Percentiles rank a stretch among this genome's conserved stretches.
Conservation (phyloP, 805 yeast species). For the Yarrowia sp. region DNA sequence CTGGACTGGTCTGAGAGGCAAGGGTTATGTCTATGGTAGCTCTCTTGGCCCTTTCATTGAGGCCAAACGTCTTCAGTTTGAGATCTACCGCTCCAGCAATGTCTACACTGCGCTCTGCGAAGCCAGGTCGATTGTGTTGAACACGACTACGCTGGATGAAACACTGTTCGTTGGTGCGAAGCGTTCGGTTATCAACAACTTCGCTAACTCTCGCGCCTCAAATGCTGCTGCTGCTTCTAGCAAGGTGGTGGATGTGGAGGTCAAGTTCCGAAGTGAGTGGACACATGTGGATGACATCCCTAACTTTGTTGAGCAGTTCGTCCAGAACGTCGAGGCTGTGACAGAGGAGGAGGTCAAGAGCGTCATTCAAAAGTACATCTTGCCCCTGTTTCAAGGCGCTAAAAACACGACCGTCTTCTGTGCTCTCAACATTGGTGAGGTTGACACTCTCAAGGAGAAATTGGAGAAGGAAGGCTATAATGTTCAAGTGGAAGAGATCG, state of each 20-base stretch:
- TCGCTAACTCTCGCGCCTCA: constrained; percentile 58
- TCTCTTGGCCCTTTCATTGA: constrained; percentile 58
- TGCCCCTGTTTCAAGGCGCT: constrained; percentile 57
- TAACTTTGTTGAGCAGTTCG: constrained; percentile 40
- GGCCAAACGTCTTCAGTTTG: constrained; percentile 62
- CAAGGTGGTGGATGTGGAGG: constrained; percentile 64
- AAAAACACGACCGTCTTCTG: constrained; percentile 59
- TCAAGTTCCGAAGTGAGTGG: constrained; percentile 43
- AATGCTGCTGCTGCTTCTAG: constrained; percentile 49
- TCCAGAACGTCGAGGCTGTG: constrained; percentile 50
- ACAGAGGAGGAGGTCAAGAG: constrained; percentile 50
- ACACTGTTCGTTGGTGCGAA: constrained; percentile 68
- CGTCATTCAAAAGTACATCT: constrained; percentile 56
- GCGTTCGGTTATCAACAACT: constrained; percentile 66
- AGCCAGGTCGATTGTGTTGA: constrained; percentile 65
- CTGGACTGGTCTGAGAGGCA: constrained; percentile 94
- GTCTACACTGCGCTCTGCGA: constrained; percentile 48
- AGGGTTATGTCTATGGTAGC: constrained; percentile 92
- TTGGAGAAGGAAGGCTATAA: constrained; percentile 58
- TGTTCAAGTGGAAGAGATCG: constrained; percentile 55
- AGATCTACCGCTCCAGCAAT: constrained; percentile 81
- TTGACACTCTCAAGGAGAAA: constrained; percentile 46
- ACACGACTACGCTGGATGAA: constrained; percentile 53
- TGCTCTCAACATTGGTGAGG: constrained; percentile 69
- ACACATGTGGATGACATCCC: not conserved